Conservation (phyloP, 805 yeast species). For the Hanseniaspora jakobsenii region DNA sequence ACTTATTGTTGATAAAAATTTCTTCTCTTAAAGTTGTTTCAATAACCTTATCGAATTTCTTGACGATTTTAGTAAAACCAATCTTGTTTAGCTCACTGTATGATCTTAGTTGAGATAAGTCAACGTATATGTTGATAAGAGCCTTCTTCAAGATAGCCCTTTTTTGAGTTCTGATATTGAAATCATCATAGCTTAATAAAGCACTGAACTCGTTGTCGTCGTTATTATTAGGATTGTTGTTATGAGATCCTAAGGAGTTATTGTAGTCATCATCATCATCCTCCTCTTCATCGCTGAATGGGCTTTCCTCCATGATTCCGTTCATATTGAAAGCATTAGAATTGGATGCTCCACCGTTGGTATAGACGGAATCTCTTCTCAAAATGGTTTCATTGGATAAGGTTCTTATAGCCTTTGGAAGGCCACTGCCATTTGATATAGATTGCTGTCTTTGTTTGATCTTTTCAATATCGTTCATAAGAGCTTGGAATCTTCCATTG, state of each 20-base stretch:
- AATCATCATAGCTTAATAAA: constrained; percentile 37
- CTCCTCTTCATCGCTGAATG: constrained; percentile 16
- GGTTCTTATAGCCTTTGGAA: constrained; percentile 10
- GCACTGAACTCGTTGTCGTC: constrained; percentile 32
- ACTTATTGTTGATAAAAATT: constrained; percentile 35
- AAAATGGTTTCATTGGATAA: constrained; percentile 9
- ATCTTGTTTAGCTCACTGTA: constrained; percentile 72
- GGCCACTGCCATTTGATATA: background rate
- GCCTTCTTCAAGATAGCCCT: constrained; percentile 59
- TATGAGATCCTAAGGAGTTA: constrained; percentile 1
- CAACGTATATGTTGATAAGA: constrained; percentile 51
- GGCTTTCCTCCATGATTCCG: constrained; percentile 13
- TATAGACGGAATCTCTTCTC: constrained; percentile 4
- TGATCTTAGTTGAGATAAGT: constrained; percentile 69
- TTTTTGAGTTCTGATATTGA: constrained; percentile 39
- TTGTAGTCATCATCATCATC: constrained; percentile 9
- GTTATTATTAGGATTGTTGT: background rate
- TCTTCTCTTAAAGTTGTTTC: constrained; percentile 40
- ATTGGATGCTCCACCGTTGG: constrained; percentile 19
- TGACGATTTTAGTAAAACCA: constrained; percentile 76
- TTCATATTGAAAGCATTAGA: constrained; percentile 17
- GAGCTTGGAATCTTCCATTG: constrained; percentile 34
- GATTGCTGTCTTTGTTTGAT: constrained; percentile 19
- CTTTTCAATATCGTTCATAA: constrained; percentile 38
- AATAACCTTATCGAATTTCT: constrained; percentile 78